Conservation (phyloP, 192 early-diverging fungal genomes). For the Polychytrium aggregatum region DNA sequence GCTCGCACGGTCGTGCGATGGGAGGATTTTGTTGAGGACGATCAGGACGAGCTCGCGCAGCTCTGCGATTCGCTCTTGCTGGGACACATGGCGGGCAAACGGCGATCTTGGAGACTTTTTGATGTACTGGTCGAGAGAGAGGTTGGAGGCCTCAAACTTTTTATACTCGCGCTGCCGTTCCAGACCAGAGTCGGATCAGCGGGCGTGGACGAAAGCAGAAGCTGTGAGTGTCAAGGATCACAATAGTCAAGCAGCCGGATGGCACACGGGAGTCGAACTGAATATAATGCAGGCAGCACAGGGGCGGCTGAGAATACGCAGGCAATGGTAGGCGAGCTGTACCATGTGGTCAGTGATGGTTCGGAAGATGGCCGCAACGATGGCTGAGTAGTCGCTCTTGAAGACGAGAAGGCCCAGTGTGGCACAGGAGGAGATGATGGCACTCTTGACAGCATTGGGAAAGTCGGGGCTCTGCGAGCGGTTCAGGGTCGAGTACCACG, state of each 20-base stretch:
- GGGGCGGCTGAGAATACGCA: too few species aligned
- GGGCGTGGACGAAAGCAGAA: too few species aligned
- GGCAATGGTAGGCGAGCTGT: too few species aligned
- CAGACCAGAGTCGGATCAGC: too few species aligned
- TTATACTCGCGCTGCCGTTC: conserved; percentile 24
- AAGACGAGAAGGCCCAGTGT: too few species aligned
- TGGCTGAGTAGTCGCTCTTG: too few species aligned
- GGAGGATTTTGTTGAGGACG: conserved; percentile 16
- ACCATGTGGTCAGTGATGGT: conserved; percentile 19
- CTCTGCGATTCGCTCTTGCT: conserved; percentile 8
- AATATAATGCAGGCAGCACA: too few species aligned
- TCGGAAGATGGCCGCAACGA: conserved; percentile 16
- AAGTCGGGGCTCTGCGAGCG: conserved; percentile 23
- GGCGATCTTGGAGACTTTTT: conserved; percentile 9
- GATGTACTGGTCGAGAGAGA: conserved; percentile 20
- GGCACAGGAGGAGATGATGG: too few species aligned
- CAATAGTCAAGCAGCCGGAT: too few species aligned
- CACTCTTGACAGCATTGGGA: conserved; percentile 12
- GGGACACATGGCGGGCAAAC: conserved; percentile 10
- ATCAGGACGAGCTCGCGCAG: conserved; percentile 21
- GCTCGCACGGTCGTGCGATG: conserved; percentile 15
- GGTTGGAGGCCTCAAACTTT: conserved; percentile 13
- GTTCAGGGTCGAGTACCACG: conserved; percentile 27
- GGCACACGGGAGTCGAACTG: too few species aligned
- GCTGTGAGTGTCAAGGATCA: too few species aligned